Base-by-base conservation (phyloP, 352 stramenopile genomes). In the Pythium sp. region DNA sequence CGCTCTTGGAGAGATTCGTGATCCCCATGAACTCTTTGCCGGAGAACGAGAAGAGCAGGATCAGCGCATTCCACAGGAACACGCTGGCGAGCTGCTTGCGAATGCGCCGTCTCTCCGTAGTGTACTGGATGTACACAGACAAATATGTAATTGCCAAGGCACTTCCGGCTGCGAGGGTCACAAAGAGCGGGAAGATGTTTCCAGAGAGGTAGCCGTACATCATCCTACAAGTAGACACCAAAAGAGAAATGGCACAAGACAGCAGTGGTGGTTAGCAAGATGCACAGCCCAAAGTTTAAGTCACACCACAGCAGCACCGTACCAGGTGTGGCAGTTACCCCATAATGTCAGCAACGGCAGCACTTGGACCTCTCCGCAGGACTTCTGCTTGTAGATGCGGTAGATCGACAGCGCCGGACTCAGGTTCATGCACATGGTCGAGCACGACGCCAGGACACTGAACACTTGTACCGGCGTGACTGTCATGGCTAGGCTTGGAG, bases 311-410 rank as follows among this genome's bases (percentile, higher is more conserved):
- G 36, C 2, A 12, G 36, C 11, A 12, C 14, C 47, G 60, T 58
- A 76, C 76, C 76, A 81, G 24, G 79, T 38, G 18, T 83, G 74
- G 12, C 72, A 81, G 54, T 74, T 79, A 12, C 68, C 72, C 2
- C 78, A 69, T 26, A 83, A 51, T 54, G 74, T 67, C 8, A 77
- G 71, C 9, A 83, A 66, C 1, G 76, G 76, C 49, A 83, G 56
- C 28, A 81, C 72, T 26, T 70, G 77, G 12, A 76, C 71, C 18
- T 80, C 53, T 2, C 74, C 76, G 24, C 77, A 68, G 56, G 71
- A 65, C 46, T 60, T 53, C 24, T 72, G 65, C 41, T 72, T 71
- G 38, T 73, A 28, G 59, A 81, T 72, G 14, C 66, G 71, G 18
- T 74, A 69, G 38, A 80, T 73, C 12, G 73, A 75, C 46, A 73